Evolutionary conservation across 1,139 yeast species (phyloP).

Genomic region (Taiozyma sp.): DNA sequence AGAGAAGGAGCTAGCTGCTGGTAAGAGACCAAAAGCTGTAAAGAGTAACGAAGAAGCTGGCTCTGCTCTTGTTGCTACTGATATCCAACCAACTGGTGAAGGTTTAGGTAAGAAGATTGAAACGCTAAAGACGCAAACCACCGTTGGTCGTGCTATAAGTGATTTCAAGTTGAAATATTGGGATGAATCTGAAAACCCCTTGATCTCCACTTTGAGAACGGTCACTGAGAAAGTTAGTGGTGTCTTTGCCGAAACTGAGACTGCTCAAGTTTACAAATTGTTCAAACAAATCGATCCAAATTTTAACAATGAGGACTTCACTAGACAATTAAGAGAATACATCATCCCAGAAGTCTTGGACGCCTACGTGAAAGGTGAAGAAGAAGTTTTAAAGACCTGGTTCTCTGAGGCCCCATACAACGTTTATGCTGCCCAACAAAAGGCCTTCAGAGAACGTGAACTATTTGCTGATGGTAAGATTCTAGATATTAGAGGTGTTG

Average conservation of each 20-base stretch:
- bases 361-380: conserved; percentile 93
- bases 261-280: conserved; percentile 83
- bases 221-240: conserved; percentile 79
- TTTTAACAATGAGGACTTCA: conserved; percentile 77
- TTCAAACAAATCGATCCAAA: conserved; percentile 89
- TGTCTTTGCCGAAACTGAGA: conserved; percentile 88
- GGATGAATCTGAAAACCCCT: conserved; percentile 95
- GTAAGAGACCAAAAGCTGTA: conserved; percentile 59
- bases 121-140: conserved; percentile 60
- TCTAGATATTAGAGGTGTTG: conserved; percentile 93
- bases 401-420: conserved; percentile 95
- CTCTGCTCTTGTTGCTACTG: conserved; percentile 75
- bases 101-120: conserved; percentile 65
- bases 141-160: conserved; percentile 63
- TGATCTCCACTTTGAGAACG: conserved; percentile 77
- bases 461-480: conserved; percentile 88
- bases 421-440: conserved; percentile 91
- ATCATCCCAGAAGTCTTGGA: conserved; percentile 94
- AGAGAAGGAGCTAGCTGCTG: conserved; percentile 59
- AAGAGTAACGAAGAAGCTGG: conserved; percentile 87
- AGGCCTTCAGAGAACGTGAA: conserved; percentile 89
- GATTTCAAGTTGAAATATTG: conserved; percentile 63
- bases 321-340: conserved; percentile 82
- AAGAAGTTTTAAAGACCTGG: conserved; percentile 79
- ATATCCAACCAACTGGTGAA: conserved; percentile 70